phyloP scores from a whole-genome alignment of 768 basidiomycete species.

The Leccinum longicurvipes region DNA sequence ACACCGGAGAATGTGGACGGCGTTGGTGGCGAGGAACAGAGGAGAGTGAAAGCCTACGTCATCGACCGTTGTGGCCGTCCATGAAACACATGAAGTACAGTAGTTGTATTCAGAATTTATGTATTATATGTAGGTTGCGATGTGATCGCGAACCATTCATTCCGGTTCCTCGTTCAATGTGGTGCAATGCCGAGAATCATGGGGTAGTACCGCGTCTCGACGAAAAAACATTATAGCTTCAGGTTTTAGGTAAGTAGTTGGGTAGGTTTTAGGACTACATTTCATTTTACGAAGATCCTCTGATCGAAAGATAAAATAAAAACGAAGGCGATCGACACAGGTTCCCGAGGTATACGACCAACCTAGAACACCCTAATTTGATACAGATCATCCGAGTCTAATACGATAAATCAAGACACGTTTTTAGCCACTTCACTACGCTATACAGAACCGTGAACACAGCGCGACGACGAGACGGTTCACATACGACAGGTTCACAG shows the following conservation, averaged over 20 bases:
- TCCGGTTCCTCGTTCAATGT: not conserved
- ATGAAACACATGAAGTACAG: conserved; percentile 3
- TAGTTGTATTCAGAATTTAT: not conserved
- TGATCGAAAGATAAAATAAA: conserved; percentile 9
- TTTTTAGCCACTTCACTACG: not conserved
- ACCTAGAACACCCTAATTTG: conserved; percentile 1
- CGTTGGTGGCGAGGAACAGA: conserved; percentile 87
- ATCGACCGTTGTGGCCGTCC: conserved; percentile 61
- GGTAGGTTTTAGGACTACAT: not conserved
- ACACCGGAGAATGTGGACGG: conserved; percentile 88
- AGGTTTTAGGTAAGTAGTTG: not conserved
- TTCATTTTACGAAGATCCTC: conserved; percentile 1
- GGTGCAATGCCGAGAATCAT: not conserved
- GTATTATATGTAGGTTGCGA: not conserved
- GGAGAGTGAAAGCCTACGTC: conserved; percentile 72
- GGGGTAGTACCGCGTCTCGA: no score
- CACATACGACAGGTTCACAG: conserved; percentile 11
- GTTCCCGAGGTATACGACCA: not conserved
- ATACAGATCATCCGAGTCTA: conserved; percentile 10
- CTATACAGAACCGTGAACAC: not conserved
- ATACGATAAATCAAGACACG: not conserved
- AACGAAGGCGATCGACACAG: conserved; percentile 6
- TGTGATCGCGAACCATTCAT: not conserved
- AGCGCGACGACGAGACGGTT: not conserved
- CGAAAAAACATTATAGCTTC: not conserved